phyloP scores from a whole-genome alignment of 768 basidiomycete species.

The Mycena albidolilacea region DNA sequence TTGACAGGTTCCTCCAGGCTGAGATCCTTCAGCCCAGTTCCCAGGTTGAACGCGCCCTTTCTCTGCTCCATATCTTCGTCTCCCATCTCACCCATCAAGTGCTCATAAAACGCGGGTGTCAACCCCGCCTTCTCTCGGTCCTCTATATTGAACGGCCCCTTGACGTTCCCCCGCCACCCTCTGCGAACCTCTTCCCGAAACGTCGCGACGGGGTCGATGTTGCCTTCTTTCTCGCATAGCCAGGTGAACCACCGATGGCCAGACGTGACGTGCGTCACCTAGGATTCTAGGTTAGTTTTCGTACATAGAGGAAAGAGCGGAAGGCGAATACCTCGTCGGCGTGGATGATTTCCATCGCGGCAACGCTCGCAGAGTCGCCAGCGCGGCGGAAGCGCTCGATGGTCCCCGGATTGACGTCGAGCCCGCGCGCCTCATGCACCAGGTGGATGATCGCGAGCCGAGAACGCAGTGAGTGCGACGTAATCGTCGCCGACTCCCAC shows the following conservation, averaged over 20 bases:
- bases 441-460: slow-evolving; percentile 89
- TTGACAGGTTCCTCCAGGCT: slow-evolving; percentile 21
- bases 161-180: slow-evolving; percentile 81
- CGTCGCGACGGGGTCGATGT: slow-evolving; percentile 69
- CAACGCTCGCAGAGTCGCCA: slow-evolving; percentile 76
- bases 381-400: slow-evolving; percentile 80
- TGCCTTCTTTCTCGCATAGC: slow-evolving; percentile 69
- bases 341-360: slow-evolving; percentile 82
- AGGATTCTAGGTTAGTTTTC: neutral
- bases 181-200: slow-evolving; percentile 80
- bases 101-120: slow-evolving; percentile 79
- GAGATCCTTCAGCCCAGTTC: slow-evolving; percentile 21
- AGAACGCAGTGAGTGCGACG: slow-evolving; percentile 75
- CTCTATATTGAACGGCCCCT: slow-evolving; percentile 86
- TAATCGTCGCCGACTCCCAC: slow-evolving; percentile 84
- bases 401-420: slow-evolving; percentile 88
- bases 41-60: slow-evolving; percentile 27
- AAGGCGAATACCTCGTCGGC: slow-evolving; percentile 66
- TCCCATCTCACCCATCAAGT: slow-evolving; percentile 74
- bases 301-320: neutral
- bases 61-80: slow-evolving; percentile 38
- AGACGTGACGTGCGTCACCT: slow-evolving; percentile 83
- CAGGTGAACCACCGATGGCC: slow-evolving; percentile 90
- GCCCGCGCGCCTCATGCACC: slow-evolving; percentile 86
- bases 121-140: slow-evolving; percentile 83